Conservation (phyloP, 805 yeast genomes). For the Wilhelminamyces savonicus region DNA sequence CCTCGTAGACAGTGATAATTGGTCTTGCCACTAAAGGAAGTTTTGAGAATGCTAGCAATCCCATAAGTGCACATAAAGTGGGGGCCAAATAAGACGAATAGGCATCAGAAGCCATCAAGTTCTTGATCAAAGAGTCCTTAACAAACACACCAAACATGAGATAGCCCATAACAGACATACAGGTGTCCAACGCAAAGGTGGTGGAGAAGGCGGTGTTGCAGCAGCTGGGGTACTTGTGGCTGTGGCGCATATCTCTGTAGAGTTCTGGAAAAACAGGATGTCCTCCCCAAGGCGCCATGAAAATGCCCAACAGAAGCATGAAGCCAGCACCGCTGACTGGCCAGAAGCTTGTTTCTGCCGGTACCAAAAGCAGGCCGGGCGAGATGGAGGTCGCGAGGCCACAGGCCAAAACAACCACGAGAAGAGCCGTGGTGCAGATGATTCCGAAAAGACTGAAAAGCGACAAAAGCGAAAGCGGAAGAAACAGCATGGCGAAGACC, state of each 20-base stretch:
- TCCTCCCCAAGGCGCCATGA: slow-evolving; percentile 79
- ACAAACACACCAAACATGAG: slow-evolving; percentile 74
- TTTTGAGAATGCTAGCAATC: slow-evolving; percentile 35
- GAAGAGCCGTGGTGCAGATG: slow-evolving; percentile 45
- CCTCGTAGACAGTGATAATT: slow-evolving; percentile 32
- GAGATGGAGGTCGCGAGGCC: slow-evolving; percentile 35
- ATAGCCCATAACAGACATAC: slow-evolving; percentile 62
- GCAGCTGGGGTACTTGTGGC: slow-evolving; percentile 49
- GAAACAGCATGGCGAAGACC: slow-evolving; percentile 44
- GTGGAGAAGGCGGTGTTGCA: slow-evolving; percentile 50
- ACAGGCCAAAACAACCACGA: slow-evolving; percentile 38
- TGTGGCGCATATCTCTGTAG: slow-evolving; percentile 70
- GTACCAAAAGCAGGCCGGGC: slow-evolving; percentile 52
- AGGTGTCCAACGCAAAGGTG: slow-evolving; percentile 52
- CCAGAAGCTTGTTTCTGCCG: slow-evolving; percentile 35
- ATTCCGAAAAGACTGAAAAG: slow-evolving; percentile 53
- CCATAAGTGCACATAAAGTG: slow-evolving; percentile 25
- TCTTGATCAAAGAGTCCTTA: slow-evolving; percentile 72
- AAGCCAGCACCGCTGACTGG: slow-evolving; percentile 29
- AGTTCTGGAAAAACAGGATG: slow-evolving; percentile 79
- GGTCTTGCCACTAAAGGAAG: slow-evolving; percentile 35
- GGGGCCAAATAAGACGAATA: slow-evolving; percentile 55
- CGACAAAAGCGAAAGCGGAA: slow-evolving; percentile 51
- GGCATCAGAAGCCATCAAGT: slow-evolving; percentile 57
- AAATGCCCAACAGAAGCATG: slow-evolving; percentile 52